These are phyloP conservation scores for Alternaria solani DNA, from an alignment of 2,329 filamentous ascomycete species.

Conservation along the genomic window DNA sequence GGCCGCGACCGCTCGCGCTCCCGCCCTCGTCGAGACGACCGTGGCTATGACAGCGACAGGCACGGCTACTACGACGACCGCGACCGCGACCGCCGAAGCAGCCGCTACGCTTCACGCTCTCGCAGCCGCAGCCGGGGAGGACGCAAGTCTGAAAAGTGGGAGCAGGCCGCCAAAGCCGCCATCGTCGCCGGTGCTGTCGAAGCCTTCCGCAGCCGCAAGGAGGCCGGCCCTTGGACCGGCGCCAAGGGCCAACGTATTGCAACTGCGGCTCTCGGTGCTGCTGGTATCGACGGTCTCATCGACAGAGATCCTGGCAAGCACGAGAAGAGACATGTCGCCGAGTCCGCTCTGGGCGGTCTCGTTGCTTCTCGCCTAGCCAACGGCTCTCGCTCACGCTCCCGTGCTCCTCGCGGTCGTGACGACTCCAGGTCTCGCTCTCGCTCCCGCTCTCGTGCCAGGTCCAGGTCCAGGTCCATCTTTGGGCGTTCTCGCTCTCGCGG, in stretches of 20 bases:
- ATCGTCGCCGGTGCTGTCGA: constrained; percentile 89
- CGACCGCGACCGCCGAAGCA: constrained; percentile 40
- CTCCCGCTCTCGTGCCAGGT: constrained; percentile 67
- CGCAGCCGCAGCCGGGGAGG: constrained; percentile 58
- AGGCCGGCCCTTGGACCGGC: constrained; percentile 87
- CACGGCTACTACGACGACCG: constrained; percentile 35
- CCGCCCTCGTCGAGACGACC: constrained; percentile 50
- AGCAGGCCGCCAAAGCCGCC: constrained; percentile 88
- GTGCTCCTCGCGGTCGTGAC: constrained; percentile 49
- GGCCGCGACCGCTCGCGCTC: constrained; percentile 65
- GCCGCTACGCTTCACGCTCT: constrained; percentile 63
- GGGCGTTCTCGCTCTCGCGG: constrained; percentile 56
- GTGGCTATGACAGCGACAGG: constrained; percentile 58
- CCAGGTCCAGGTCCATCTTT: constrained; percentile 57
- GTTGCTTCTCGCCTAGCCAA: constrained; percentile 87
- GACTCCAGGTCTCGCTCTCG: constrained; percentile 48
- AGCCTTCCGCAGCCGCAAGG: constrained; percentile 88
- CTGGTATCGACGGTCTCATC: constrained; percentile 80
- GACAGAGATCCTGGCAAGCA: constrained; percentile 75
- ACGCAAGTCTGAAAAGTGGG: constrained; percentile 64
- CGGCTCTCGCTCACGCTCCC: constrained; percentile 72
- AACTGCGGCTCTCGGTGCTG: constrained; percentile 85
- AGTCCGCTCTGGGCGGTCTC: constrained; percentile 88
- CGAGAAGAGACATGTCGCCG: constrained; percentile 79
- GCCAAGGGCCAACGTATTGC: constrained; percentile 91